Evolutionary conservation across 2,329 filamentous ascomycete genomes (phyloP).

Genomic region (Aspergillus sp.): DNA sequence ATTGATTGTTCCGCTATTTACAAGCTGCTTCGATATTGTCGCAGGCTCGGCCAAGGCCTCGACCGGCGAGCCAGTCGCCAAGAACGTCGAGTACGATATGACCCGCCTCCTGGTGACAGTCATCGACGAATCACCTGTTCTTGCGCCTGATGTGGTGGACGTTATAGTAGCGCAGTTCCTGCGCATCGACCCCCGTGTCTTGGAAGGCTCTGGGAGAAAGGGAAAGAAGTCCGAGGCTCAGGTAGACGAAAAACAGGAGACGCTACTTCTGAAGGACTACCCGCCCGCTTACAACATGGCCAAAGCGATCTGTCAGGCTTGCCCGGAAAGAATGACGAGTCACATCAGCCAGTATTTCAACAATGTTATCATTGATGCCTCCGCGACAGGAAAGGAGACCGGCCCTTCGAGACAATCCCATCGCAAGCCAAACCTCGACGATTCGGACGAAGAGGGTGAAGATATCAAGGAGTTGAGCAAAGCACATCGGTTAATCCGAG

Average conservation of each 20-base stretch:
- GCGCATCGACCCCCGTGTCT: slow-evolving; percentile 70
- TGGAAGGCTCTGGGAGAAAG: slow-evolving; percentile 54
- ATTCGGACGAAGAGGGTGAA: slow-evolving; percentile 70
- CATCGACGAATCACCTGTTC: slow-evolving; percentile 77
- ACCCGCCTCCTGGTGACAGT: slow-evolving; percentile 79
- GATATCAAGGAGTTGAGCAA: slow-evolving; percentile 87
- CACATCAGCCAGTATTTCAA: slow-evolving; percentile 96
- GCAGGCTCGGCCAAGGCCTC: slow-evolving; percentile 73
- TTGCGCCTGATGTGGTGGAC: slow-evolving; percentile 82
- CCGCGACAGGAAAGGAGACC: slow-evolving; percentile 59
- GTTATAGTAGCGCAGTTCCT: slow-evolving; percentile 95
- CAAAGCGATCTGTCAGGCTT: slow-evolving; percentile 86
- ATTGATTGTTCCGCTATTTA: slow-evolving; percentile 79
- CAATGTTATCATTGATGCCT: slow-evolving; percentile 90
- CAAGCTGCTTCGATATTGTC: slow-evolving; percentile 86
- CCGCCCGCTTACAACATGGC: slow-evolving; percentile 96
- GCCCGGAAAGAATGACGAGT: slow-evolving; percentile 89
- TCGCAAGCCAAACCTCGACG: slow-evolving; percentile 54
- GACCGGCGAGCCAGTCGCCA: slow-evolving; percentile 78
- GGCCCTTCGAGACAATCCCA: slow-evolving; percentile 45
- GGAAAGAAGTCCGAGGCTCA: slow-evolving; percentile 55
- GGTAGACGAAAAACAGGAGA: slow-evolving; percentile 75
- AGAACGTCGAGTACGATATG: slow-evolving; percentile 92
- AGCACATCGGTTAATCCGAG: slow-evolving; percentile 82
- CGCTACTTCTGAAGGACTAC: slow-evolving; percentile 79